A percentile compares a stretch with the other conserved stretches of the same genome.
Evolutionary conservation across 371 early-diverging fungal genomes (phyloP).

Genomic region (Mortierella sp.): DNA sequence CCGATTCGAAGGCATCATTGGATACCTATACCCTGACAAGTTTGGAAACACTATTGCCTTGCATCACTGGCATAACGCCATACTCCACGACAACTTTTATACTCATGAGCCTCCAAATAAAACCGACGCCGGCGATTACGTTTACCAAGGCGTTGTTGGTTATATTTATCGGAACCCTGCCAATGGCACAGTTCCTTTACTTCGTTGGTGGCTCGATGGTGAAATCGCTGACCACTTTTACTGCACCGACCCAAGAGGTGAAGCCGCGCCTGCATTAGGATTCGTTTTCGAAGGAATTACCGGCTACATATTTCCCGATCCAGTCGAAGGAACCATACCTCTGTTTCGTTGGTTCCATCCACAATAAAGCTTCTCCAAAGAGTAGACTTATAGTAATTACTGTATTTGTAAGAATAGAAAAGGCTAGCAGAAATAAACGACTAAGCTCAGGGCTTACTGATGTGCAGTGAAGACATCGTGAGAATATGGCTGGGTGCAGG

Average conservation of each 20-base stretch:
- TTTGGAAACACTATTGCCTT: slow-evolving; percentile 17
- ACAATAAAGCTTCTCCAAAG: too few relatives aligned
- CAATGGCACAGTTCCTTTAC: slow-evolving; percentile 16
- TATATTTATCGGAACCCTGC: slow-evolving; percentile 11
- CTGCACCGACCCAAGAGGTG: slow-evolving; percentile 18
- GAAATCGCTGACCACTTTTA: slow-evolving; percentile 16
- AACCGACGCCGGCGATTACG: neutral
- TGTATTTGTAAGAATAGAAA: too few relatives aligned
- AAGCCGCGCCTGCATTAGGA: slow-evolving; percentile 10
- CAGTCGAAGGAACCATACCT: slow-evolving; percentile 14
- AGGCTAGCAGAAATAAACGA: too few relatives aligned
- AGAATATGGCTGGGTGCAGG: too few relatives aligned
- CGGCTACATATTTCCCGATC: slow-evolving; percentile 7
- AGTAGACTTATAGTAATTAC: too few relatives aligned
- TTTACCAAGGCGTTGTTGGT: slow-evolving; percentile 13
- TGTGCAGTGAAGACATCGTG: too few relatives aligned
- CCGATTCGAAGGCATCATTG: slow-evolving; percentile 18
- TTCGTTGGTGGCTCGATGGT: slow-evolving; percentile 9
- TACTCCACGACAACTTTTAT: slow-evolving; percentile 8
- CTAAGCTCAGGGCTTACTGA: too few relatives aligned
- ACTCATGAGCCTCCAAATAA: neutral
- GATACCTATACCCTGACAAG: slow-evolving; percentile 19
- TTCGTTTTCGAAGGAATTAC: slow-evolving; percentile 19
- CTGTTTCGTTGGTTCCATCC: slow-evolving; percentile 21
- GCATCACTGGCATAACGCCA: slow-evolving; percentile 13